phyloP scores from a whole-genome alignment of 2,329 filamentous ascomycete genomes.

The Chalara sp. region DNA sequence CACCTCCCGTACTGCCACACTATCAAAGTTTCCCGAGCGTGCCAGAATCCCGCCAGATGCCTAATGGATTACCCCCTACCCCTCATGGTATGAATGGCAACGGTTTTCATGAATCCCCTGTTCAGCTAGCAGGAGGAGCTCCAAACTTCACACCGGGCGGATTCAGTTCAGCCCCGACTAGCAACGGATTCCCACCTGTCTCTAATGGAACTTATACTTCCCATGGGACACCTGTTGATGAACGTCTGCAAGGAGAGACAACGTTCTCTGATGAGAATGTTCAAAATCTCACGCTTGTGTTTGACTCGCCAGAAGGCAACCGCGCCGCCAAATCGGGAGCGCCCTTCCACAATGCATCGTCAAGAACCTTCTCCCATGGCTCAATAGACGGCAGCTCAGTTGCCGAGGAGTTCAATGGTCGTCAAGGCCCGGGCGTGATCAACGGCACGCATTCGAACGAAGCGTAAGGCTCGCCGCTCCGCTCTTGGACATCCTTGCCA shows the following conservation, averaged over 20 bases:
- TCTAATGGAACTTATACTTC: not conserved
- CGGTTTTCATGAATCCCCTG: slow-evolving; percentile 40
- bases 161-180: not conserved
- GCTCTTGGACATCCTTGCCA: not conserved
- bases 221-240: slow-evolving; percentile 11
- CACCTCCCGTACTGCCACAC: not conserved
- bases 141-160: slow-evolving; percentile 44
- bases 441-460: slow-evolving; percentile 32
- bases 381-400: slow-evolving; percentile 46
- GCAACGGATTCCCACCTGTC: not conserved
- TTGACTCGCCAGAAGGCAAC: slow-evolving; percentile 30
- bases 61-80: slow-evolving; percentile 13
- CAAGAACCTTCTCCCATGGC: slow-evolving; percentile 47
- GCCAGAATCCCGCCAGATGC: not conserved
- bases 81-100: slow-evolving; percentile 28
- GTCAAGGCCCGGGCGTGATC: slow-evolving; percentile 28
- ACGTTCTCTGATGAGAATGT: slow-evolving; percentile 47
- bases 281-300: slow-evolving; percentile 45
- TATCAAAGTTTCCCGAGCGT: not conserved
- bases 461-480: slow-evolving; percentile 23
- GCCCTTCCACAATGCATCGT: slow-evolving; percentile 32
- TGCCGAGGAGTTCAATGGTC: slow-evolving; percentile 38
- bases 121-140: slow-evolving; percentile 50
- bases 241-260: slow-evolving; percentile 26
- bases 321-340: slow-evolving; percentile 26